Conservation (phyloP, 2,329 filamentous ascomycete species). For the Iodosphaeria phyllophila region DNA sequence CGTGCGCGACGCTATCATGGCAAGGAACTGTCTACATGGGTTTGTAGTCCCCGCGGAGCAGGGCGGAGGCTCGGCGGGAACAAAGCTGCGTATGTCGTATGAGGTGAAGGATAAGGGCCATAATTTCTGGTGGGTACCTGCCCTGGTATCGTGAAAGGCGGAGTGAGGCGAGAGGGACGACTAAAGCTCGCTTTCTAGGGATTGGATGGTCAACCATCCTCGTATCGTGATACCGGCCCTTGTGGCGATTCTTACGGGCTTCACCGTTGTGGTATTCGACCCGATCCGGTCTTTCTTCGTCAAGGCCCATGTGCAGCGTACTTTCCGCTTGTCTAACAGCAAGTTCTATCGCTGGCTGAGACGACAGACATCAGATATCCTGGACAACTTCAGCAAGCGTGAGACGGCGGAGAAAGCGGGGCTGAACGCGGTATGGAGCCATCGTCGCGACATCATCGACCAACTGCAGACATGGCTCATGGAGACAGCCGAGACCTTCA, state of each 20-base stretch:
- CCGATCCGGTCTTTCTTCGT: slow-evolving; percentile 90
- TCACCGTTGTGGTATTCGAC: slow-evolving; percentile 82
- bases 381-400: slow-evolving; percentile 33
- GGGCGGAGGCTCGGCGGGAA: slow-evolving; percentile 60
- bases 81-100: slow-evolving; percentile 65
- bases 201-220: slow-evolving; percentile 76
- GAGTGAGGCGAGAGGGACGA: too few species aligned
- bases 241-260: slow-evolving; percentile 61
- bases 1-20: slow-evolving; percentile 64
- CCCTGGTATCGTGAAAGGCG: too few species aligned
- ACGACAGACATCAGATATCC: slow-evolving; percentile 46
- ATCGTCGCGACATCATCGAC: slow-evolving; percentile 64
- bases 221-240: slow-evolving; percentile 71
- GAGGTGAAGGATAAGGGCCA: slow-evolving; percentile 60
- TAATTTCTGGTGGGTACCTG: slow-evolving; percentile 63
- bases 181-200: too few species aligned
- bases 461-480: slow-evolving; percentile 72
- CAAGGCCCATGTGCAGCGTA: slow-evolving; percentile 66
- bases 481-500: slow-evolving; percentile 79
- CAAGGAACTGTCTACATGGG: slow-evolving; percentile 83
- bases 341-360: slow-evolving; percentile 66
- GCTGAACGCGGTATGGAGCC: slow-evolving; percentile 71
- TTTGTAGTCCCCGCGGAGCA: slow-evolving; percentile 48
- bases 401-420: slow-evolving; percentile 45
- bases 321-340: slow-evolving; percentile 57